Evolutionary conservation across 768 basidiomycete species (phyloP), one percentile per base, ranked within the genome.

Genomic region (Gymnopilus dilepis): DNA sequence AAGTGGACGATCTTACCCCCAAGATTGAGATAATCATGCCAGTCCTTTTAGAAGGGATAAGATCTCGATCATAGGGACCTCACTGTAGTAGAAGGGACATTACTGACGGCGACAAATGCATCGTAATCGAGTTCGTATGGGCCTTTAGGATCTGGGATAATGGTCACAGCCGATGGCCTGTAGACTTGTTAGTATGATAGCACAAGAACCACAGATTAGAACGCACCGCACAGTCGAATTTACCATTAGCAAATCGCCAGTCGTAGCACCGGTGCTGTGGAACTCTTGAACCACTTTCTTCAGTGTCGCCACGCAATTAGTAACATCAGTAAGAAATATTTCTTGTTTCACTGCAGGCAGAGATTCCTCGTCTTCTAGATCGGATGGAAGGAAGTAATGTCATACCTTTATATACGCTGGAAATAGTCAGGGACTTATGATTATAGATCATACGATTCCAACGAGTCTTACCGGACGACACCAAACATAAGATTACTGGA

Each of bases 401-500:
- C 12, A 43, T 45, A 79, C 81, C 81, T 79, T 82, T 83, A 63
- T 82, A 83, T 13, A 83, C 79, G 3, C 75, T 76, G 52, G 17
- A 41, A 31, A 42, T 6, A 38, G n/a, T n/a, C n/a, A n/a, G n/a
- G 26, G 53, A 17, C 21, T 26, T 42, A 13, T 41, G 6, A 21
- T 63, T 22, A 48, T 30, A 15, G 33, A 34, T n/a, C 7, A 12
- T 26, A 21, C 0, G 28, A 17, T 3, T 13, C 34, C 34, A 28
- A 38, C 42, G 28, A 8, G 21, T 24, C 65, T 67, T 73, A 94
- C 94, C 94, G 86, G 21, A 90, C 92, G 34, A 90, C 95, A 3
- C 95, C 95, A 62, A 96, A 89, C 82, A 97, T 87, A 42, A 97
- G 76, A 70, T 94, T 94, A 60, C 93, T 94, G 9, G 94, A 95